These are phyloP conservation scores for Elsinoe necatrix DNA, from an alignment of 2,329 filamentous ascomycete genomes.

Conservation along the genomic window DNA sequence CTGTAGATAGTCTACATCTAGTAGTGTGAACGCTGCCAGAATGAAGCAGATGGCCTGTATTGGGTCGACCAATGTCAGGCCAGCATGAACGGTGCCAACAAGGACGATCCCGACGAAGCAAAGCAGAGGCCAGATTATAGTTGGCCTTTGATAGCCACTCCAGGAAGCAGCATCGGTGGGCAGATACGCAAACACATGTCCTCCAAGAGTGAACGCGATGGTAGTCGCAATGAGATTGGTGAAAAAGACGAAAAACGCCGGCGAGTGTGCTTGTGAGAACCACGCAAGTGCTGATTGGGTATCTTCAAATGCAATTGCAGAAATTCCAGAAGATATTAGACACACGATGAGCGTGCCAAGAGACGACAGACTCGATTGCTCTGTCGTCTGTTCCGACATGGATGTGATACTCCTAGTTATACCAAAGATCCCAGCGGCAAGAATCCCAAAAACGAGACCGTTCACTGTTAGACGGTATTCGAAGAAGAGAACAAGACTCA, in stretches of 20 bases:
- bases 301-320: constrained; percentile 9
- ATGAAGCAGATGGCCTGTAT: not conserved
- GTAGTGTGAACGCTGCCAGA: not conserved
- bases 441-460: constrained; percentile 12
- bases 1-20: constrained; percentile 4
- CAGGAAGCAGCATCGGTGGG: not conserved
- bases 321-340: not conserved
- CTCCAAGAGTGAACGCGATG: not conserved
- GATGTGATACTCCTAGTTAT: not conserved
- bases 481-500: constrained; percentile 11
- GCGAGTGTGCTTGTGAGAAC: not conserved
- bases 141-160: not conserved
- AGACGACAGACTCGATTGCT: not conserved
- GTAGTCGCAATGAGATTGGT: constrained; percentile 3
- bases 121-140: constrained; percentile 8
- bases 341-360: not conserved
- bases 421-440: not conserved
- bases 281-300: constrained; percentile 7
- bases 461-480: constrained; percentile 15
- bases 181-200: constrained; percentile 5
- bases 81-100: not conserved
- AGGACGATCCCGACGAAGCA: constrained; percentile 2
- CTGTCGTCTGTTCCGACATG: not conserved
- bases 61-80: not conserved
- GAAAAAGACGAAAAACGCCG: not conserved